Base-by-base conservation (phyloP, 345 rosid species). In the Acer negundo region DNA sequence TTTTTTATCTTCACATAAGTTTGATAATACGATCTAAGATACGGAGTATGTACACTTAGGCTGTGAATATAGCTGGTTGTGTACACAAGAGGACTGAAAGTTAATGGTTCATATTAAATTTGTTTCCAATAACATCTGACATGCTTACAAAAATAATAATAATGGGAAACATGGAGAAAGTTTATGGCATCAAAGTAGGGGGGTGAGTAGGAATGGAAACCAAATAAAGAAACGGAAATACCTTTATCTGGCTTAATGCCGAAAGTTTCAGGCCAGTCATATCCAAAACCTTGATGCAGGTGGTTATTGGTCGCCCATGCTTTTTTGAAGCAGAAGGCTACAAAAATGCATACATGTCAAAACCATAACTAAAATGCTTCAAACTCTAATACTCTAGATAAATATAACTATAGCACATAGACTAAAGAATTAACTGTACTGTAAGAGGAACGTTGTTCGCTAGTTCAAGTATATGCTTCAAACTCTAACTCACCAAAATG, bases 251-350 rank as follows among this genome's bases (percentile, higher is more conserved):
- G 87, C 87, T 88, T 35, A 93, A 83, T 5, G 98, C 97, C 49
- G 98, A 92, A 80, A 96, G 87, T 86, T 86, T 94, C 75, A 94
- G 80, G 70, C 99, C 99, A 59, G 98, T 87, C 98, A 96, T 94
- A 81, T 96, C 99, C 53, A 96, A 80, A 85, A 96, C 88, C 85
- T 96, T 96, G 70, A 92, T 79, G 62, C 99, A 91, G 35, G 94
- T 92, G 64, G 94, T 92, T 85, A 94, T 88, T 10, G 99, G 97
- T 70, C 89, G 85, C 59, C 93, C 93, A 62, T 91, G 68, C 79
- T 87, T 96, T 75, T 84, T 89, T 31, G 97, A 91, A 70, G 92
- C 88, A 63, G 92, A 73, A 78, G 99, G 99, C 99, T 96, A 80
- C 80, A 82, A 84, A 62, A 66, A 72, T 17, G 44, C 23, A 77